phyloP scores from a whole-genome alignment of 441 rosid genomes.

The Rhodomyrtus psidioides region DNA sequence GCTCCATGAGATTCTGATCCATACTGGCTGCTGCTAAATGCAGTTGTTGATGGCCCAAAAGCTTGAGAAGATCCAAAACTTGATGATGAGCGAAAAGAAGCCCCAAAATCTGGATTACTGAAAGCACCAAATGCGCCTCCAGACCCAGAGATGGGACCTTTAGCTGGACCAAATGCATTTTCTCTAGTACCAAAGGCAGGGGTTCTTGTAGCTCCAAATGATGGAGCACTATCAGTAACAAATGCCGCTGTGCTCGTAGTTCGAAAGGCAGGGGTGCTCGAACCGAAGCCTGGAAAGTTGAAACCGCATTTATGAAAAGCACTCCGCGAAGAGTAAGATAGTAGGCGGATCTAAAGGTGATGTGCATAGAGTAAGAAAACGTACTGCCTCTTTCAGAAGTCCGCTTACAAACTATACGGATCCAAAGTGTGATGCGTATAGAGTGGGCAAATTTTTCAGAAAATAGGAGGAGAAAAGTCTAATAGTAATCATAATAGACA shows the following conservation, averaged over 20 bases:
- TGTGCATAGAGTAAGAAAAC: background rate
- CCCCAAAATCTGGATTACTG: too few species aligned
- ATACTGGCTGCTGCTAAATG: slow-evolving; percentile 56
- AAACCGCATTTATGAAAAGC: background rate
- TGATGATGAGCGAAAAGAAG: too few species aligned
- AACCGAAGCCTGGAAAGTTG: background rate
- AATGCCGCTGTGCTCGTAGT: background rate
- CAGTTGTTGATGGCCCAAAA: slow-evolving; percentile 43
- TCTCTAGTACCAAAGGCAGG: background rate
- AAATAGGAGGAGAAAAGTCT: background rate
- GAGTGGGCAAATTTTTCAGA: background rate
- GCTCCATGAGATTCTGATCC: slow-evolving; percentile 45
- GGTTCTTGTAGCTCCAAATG: too few species aligned
- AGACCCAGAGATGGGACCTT: too few species aligned
- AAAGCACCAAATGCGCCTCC: too few species aligned
- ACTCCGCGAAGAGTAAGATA: background rate
- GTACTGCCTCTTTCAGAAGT: background rate
- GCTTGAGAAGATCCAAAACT: slow-evolving; percentile 52
- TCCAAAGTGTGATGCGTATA: background rate
- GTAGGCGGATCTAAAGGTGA: background rate
- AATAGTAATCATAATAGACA: background rate
- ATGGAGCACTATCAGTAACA: too few species aligned
- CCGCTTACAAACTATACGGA: background rate
- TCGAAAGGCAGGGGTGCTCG: background rate
- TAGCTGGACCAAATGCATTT: too few species aligned